Evolutionary conservation across 345 rosid species (phyloP).

Genomic region (Eucalyptus shirleyi): DNA sequence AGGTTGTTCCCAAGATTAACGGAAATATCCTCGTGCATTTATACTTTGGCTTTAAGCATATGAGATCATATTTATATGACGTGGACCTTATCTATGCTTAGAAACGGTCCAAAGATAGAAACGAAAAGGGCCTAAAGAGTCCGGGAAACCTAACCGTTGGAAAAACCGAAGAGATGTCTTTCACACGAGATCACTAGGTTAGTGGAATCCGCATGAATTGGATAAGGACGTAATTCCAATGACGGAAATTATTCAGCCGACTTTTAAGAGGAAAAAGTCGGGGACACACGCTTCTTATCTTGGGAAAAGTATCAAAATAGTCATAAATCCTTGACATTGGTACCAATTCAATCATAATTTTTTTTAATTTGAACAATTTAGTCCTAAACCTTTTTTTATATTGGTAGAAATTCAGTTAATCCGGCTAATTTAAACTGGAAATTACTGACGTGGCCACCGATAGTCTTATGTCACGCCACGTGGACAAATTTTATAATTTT

Average conservation of each 20-base stretch:
- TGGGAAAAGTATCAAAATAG: no score
- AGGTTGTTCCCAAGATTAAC: neutral
- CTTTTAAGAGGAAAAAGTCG: neutral
- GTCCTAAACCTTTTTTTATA: no score
- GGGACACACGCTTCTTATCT: neutral
- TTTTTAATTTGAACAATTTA: no score
- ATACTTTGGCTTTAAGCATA: neutral
- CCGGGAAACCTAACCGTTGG: neutral
- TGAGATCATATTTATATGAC: neutral
- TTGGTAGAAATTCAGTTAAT: no score
- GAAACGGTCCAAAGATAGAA: neutral
- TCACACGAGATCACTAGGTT: neutral
- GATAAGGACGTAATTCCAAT: neutral
- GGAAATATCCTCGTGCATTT: neutral
- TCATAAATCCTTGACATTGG: no score
- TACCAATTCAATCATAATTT: no score
- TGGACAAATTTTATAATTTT: no score
- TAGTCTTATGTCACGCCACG: no score
- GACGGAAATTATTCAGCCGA: neutral
- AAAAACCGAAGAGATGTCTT: neutral
- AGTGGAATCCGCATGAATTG: neutral
- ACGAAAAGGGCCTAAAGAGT: neutral
- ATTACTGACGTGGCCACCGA: no score
- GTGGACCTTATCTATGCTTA: neutral
- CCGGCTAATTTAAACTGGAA: no score